Percentiles rank a stretch among this genome's conserved stretches.
Evolutionary conservation across 164 flowering plant species (phyloP).

Genomic region (Santalum album): DNA sequence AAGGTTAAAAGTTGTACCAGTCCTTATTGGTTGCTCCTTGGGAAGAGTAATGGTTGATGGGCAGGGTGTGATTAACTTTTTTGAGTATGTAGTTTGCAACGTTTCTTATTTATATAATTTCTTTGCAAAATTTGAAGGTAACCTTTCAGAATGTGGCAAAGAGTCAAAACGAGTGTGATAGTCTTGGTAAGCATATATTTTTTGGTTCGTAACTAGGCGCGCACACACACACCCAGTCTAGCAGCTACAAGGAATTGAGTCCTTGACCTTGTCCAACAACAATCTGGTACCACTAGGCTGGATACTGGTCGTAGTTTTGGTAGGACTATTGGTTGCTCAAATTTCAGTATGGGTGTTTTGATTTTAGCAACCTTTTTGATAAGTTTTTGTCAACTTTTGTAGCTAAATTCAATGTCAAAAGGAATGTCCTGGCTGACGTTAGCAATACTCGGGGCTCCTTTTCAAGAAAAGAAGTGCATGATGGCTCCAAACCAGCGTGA

Average conservation of each 20-base stretch:
- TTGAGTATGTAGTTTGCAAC: not conserved
- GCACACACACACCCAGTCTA: no score
- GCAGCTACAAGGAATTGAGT: no score
- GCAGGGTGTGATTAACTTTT: not conserved
- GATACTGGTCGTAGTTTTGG: no score
- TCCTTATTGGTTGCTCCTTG: not conserved
- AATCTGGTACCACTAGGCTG: no score
- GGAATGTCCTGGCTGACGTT: slow-evolving; percentile 58
- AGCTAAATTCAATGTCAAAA: slow-evolving; percentile 29
- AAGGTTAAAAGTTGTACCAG: slow-evolving; percentile 18
- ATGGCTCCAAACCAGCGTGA: slow-evolving; percentile 31
- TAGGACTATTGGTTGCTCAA: not conserved
- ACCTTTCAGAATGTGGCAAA: slow-evolving; percentile 20
- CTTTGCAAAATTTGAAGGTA: slow-evolving; percentile 19
- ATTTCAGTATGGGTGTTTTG: not conserved
- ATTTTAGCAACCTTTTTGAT: not conserved
- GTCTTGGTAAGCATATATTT: slow-evolving; percentile 37
- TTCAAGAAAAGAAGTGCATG: slow-evolving; percentile 13
- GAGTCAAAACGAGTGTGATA: slow-evolving; percentile 19
- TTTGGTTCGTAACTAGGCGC: no score
- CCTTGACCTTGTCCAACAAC: not conserved
- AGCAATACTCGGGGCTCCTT: slow-evolving; percentile 31
- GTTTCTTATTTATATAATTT: not conserved
- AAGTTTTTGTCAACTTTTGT: not conserved
- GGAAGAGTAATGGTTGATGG: not conserved